Evolutionary conservation across 2,329 filamentous ascomycete genomes (phyloP).

Genomic region (Balansia obtecta): DNA sequence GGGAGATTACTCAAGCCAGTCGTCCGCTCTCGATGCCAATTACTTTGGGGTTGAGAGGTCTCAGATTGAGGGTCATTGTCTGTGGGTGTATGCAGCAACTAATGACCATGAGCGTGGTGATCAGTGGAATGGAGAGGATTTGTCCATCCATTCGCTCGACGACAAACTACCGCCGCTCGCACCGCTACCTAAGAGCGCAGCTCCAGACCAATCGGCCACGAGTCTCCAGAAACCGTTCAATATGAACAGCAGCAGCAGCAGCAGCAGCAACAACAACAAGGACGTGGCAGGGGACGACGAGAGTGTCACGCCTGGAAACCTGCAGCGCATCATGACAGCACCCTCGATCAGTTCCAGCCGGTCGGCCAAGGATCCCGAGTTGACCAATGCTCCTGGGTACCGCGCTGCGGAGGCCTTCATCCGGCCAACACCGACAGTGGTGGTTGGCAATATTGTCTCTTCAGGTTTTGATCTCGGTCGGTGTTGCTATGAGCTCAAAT

Average conservation of each 20-base stretch:
- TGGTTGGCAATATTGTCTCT: slow-evolving; percentile 55
- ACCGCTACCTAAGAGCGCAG: slow-evolving; percentile 30
- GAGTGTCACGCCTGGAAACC: slow-evolving; percentile 59
- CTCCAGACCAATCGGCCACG: slow-evolving; percentile 31
- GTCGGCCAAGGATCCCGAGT: slow-evolving; percentile 39
- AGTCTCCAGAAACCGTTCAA: slow-evolving; percentile 19
- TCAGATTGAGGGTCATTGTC: slow-evolving; percentile 68
- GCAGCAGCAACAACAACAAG: slow-evolving; percentile 17
- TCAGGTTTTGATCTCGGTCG: slow-evolving; percentile 75
- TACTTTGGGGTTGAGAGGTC: slow-evolving; percentile 85
- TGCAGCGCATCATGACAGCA: slow-evolving; percentile 60
- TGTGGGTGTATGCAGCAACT: slow-evolving; percentile 77
- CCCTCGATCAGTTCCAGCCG: slow-evolving; percentile 50
- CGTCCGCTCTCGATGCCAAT: slow-evolving; percentile 88
- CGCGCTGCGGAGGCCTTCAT: slow-evolving; percentile 90
- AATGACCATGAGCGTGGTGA: slow-evolving; percentile 87
- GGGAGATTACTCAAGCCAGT: slow-evolving; percentile 88
- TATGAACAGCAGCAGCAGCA: slow-evolving; percentile 15
- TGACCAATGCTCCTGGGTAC: slow-evolving; percentile 57
- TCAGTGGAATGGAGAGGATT: slow-evolving; percentile 93
- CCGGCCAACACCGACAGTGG: slow-evolving; percentile 66
- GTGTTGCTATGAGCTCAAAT: slow-evolving; percentile 62
- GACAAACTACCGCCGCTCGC: slow-evolving; percentile 53
- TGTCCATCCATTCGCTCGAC: slow-evolving; percentile 80
- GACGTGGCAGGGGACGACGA: slow-evolving; percentile 37